Conservation (phyloP, 140 eudicot species). For the Stevia rebaudiana region DNA sequence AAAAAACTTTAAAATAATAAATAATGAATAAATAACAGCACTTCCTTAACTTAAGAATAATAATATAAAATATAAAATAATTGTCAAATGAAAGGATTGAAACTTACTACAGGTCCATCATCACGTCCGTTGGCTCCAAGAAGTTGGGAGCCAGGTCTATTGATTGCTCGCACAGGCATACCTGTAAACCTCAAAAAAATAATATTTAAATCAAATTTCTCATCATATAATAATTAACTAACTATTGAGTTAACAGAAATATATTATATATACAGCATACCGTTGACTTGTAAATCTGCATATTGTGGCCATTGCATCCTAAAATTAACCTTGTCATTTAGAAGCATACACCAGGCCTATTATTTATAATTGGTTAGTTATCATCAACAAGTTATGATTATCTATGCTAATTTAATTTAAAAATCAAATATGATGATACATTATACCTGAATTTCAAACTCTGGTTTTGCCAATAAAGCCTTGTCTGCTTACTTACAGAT, state of each 20-base stretch:
- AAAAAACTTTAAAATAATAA: slow-evolving; percentile 10
- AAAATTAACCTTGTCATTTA: slow-evolving; percentile 88
- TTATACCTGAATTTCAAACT: slow-evolving; percentile 39
- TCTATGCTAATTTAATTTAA: background rate
- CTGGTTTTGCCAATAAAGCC: slow-evolving; percentile 71
- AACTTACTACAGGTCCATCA: slow-evolving; percentile 88
- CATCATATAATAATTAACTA: background rate
- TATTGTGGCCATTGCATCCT: slow-evolving; percentile 99
- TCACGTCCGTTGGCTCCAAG: slow-evolving; percentile 98
- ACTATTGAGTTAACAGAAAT: slow-evolving; percentile 7
- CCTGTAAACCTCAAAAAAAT: slow-evolving; percentile 35
- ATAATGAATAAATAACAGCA: too few relatives aligned
- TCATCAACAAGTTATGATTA: slow-evolving; percentile 10
- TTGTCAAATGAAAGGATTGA: background rate
- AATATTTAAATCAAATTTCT: background rate
- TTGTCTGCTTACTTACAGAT: slow-evolving; percentile 36
- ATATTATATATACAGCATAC: slow-evolving; percentile 30
- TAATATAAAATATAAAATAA: background rate
- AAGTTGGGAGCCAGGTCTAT: slow-evolving; percentile 82
- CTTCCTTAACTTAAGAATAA: background rate
- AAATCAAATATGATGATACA: background rate
- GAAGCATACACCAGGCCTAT: slow-evolving; percentile 97
- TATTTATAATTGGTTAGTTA: slow-evolving; percentile 10
- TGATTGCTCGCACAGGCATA: slow-evolving; percentile 70
- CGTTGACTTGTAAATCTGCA: slow-evolving; percentile 88